Evolutionary conservation across 1,139 yeast genomes (phyloP).

Genomic region (Diutina pseudorugosa): DNA sequence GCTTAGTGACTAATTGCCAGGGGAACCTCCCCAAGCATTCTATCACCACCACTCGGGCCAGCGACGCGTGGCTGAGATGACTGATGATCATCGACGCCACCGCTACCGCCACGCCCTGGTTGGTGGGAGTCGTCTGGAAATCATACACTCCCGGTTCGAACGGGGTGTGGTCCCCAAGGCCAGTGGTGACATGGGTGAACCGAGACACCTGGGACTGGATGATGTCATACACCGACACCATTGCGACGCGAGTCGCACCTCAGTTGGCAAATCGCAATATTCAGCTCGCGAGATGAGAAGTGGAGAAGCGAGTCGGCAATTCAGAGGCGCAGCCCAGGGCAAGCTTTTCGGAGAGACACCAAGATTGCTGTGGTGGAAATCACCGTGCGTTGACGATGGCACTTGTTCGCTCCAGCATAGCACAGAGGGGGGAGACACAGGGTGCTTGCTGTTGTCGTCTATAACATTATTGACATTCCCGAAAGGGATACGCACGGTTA

Average conservation of each 20-base stretch:
- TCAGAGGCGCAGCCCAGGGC: background rate
- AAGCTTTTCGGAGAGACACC: no score
- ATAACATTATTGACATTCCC: background rate
- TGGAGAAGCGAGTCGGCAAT: no score
- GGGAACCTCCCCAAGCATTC: background rate
- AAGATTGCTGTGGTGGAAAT: background rate
- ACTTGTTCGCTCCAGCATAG: no score
- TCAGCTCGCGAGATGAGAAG: background rate
- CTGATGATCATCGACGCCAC: background rate
- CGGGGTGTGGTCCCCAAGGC: background rate
- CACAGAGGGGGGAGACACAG: no score
- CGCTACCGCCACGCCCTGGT: background rate
- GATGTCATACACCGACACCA: background rate
- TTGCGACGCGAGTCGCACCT: background rate
- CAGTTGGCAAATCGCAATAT: background rate
- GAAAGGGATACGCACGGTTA: background rate
- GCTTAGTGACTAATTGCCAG: background rate
- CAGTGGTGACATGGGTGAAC: background rate
- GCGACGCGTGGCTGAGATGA: background rate
- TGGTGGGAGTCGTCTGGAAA: background rate
- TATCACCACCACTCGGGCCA: background rate
- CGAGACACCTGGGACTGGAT: background rate
- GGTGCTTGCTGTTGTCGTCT: background rate
- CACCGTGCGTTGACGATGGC: background rate
- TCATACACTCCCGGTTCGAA: background rate